phyloP scores from a whole-genome alignment of 2,329 filamentous ascomycete species.

The Septoria linicola region DNA sequence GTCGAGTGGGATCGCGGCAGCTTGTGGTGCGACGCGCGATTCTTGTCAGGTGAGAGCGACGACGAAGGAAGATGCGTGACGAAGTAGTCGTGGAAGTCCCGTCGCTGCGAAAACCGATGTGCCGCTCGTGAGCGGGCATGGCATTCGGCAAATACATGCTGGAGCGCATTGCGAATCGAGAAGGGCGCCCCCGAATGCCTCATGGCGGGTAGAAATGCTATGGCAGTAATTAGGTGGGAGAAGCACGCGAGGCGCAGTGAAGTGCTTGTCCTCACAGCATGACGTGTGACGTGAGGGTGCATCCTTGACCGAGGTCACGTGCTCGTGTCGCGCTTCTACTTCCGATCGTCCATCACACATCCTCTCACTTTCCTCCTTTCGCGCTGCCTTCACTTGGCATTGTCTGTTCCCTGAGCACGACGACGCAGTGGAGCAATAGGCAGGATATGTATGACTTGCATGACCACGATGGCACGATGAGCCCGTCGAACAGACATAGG shows the following conservation, averaged over 20 bases:
- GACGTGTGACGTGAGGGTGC: too few species aligned
- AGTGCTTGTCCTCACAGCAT: not conserved
- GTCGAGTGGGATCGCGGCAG: slow-evolving; percentile 81
- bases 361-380: too few species aligned
- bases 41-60: slow-evolving; percentile 77
- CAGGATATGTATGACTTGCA: too few species aligned
- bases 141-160: slow-evolving; percentile 28
- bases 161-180: slow-evolving; percentile 33
- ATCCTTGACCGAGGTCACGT: too few species aligned
- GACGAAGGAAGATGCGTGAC: slow-evolving; percentile 93
- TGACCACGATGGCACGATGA: too few species aligned
- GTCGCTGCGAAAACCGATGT: slow-evolving; percentile 26
- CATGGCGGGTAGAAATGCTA: slow-evolving; percentile 23
- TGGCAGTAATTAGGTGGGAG: not conserved
- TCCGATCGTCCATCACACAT: too few species aligned
- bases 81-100: slow-evolving; percentile 88
- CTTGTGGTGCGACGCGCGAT: slow-evolving; percentile 68
- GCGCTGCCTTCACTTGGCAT: not conserved
- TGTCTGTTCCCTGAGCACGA: too few species aligned
- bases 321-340: too few species aligned
- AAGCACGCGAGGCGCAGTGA: slow-evolving; percentile 21
- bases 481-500: too few species aligned
- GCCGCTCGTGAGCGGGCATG: slow-evolving; percentile 6
- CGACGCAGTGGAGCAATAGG: too few species aligned
- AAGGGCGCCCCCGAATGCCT: slow-evolving; percentile 33